Evolutionary conservation across 345 rosid genomes (phyloP).

Genomic region (Garcia nutans): DNA sequence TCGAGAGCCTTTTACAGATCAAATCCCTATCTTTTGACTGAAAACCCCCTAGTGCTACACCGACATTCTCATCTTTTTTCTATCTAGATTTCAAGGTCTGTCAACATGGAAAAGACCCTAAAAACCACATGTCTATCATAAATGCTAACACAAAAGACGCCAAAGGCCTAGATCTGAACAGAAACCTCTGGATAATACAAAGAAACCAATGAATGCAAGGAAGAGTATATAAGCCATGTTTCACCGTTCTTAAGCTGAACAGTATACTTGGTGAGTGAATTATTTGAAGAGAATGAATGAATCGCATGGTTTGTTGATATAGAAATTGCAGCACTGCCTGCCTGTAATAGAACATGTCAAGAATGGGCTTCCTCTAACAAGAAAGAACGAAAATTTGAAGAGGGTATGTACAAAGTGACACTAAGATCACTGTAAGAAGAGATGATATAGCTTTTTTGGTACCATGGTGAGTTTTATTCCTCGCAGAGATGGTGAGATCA

Average conservation of each 20-base stretch:
- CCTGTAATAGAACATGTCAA: conserved; percentile 58
- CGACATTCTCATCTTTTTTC: too few relatives aligned
- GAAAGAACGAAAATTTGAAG: conserved; percentile 70
- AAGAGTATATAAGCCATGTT: conserved; percentile 79
- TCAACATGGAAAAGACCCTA: too few relatives aligned
- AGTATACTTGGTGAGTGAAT: conserved; percentile 58
- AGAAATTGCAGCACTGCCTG: conserved; percentile 39
- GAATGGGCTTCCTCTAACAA: conserved; percentile 85
- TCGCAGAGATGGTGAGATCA: conserved; percentile 66
- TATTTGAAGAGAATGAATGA: conserved; percentile 48
- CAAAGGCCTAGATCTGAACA: too few relatives aligned
- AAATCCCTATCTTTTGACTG: too few relatives aligned
- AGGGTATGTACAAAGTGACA: conserved; percentile 76
- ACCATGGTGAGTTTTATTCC: conserved; percentile 34
- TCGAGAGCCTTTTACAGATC: too few relatives aligned
- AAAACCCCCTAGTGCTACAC: too few relatives aligned
- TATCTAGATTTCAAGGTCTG: too few relatives aligned
- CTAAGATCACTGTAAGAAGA: conserved; percentile 72
- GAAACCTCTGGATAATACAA: too few relatives aligned
- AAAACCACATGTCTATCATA: too few relatives aligned
- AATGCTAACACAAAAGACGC: too few relatives aligned
- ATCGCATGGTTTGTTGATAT: conserved; percentile 79
- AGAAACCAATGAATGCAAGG: too few relatives aligned
- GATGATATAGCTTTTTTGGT: conserved; percentile 49
- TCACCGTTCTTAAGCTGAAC: conserved; percentile 69